These are phyloP conservation scores for Monilinia polystroma DNA, from an alignment of 2,329 filamentous ascomycete genomes.

Conservation along the genomic window DNA sequence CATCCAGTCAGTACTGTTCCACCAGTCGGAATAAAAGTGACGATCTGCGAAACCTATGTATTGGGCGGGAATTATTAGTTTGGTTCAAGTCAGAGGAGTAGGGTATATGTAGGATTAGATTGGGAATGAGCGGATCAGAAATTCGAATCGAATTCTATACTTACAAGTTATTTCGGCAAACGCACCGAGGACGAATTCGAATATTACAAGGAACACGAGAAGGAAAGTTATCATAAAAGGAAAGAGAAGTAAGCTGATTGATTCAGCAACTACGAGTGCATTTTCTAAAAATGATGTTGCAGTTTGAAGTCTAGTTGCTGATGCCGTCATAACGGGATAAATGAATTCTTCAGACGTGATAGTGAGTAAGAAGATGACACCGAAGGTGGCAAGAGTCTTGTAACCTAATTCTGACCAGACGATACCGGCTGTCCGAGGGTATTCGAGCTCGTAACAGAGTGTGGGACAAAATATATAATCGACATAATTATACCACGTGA, in stretches of 20 bases:
- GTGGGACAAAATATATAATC: conserved; percentile 93
- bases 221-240: conserved; percentile 97
- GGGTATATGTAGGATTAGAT: background rate
- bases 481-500: conserved; percentile 76
- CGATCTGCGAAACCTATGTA: conserved; percentile 71
- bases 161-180: conserved; percentile 85
- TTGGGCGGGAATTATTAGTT: conserved; percentile 14
- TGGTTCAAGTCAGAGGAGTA: background rate
- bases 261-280: conserved; percentile 79
- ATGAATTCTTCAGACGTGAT: conserved; percentile 94
- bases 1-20: conserved; percentile 84
- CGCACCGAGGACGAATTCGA: conserved; percentile 92
- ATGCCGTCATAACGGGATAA: conserved; percentile 79
- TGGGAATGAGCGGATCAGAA: background rate
- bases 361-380: conserved; percentile 92
- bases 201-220: conserved; percentile 95
- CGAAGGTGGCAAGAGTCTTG: conserved; percentile 87
- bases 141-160: background rate
- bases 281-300: conserved; percentile 56
- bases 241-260: conserved; percentile 86
- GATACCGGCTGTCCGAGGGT: conserved; percentile 74
- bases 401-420: conserved; percentile 79
- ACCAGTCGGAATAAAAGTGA: conserved; percentile 83
- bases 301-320: conserved; percentile 53
- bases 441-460: conserved; percentile 96